These are phyloP conservation scores for Stephania yunnanensis DNA, from an alignment of 164 flowering plant species.

Conservation along the genomic window DNA sequence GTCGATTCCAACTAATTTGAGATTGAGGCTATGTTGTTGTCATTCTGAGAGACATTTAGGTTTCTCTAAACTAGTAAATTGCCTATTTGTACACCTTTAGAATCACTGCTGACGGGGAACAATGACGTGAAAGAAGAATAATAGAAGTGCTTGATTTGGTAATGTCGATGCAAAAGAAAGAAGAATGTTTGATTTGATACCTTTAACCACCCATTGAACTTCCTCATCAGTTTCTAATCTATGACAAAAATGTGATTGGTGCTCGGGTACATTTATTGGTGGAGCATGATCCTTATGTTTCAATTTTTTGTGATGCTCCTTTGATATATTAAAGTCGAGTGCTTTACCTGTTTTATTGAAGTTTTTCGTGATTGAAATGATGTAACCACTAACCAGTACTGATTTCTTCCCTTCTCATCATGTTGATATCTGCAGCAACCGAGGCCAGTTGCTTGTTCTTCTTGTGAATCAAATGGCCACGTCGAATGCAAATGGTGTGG, in stretches of 20 bases:
- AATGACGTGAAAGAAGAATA: no score
- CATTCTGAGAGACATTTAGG: not conserved
- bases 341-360: not conserved
- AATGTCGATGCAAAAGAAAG: no score
- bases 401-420: constrained; percentile 25
- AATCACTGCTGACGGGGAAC: not conserved
- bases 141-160: no score
- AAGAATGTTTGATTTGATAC: not conserved
- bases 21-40: no score
- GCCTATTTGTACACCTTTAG: not conserved
- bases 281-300: not conserved
- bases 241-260: not conserved
- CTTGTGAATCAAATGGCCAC: constrained; percentile 74
- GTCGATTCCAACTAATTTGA: no score
- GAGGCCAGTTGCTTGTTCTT: constrained; percentile 62
- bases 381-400: constrained; percentile 95
- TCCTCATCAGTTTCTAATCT: not conserved
- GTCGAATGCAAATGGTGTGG: constrained; percentile 96
- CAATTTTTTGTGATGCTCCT: not conserved
- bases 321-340: not conserved
- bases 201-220: not conserved
- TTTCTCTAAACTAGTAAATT: not conserved
- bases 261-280: not conserved
- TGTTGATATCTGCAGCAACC: constrained; percentile 67
- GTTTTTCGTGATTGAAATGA: constrained; percentile 16